Evolutionary conservation across 2,329 filamentous ascomycete species (phyloP), one percentile per base, ranked within the genome.

Genomic region (Cladosporium oxysporum): DNA sequence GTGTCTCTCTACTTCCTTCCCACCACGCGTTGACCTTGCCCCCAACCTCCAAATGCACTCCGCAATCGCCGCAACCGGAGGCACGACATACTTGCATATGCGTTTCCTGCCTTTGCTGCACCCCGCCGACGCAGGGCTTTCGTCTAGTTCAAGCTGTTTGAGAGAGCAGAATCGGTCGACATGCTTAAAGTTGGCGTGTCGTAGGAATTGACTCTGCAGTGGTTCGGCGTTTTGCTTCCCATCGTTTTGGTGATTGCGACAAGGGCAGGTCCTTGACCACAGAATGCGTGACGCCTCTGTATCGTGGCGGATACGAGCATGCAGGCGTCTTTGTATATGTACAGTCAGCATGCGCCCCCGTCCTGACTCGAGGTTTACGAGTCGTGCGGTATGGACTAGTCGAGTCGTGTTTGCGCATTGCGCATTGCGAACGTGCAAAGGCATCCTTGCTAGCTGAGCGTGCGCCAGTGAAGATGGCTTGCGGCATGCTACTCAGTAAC

Each of bases 71-170:
- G 61, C 61, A 57, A 57, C 50, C 61, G 61, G 61, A 16, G 50
- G 61, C 50, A 63, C 50, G 61, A 63, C 61, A 63, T 55, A 63
- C 61, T 44, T 63, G 61, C 61, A 63, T 63, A 49, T 49, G 49
- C 53, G 18, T 50, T 35, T 28, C 31, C 21, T 26, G 41, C 23
- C 33, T 49, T 26, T 33, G 7, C 59, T 62, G 59, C 31, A 62
- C 59, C 28, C 59, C 59, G 59, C 59, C 23, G 50, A 63, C 61
- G 61, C 61, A 63, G 61, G 61, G 61, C 50, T 52, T 16, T 31
- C n/a, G 29, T 31, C 52, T 33, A 55, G 52, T 33, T 23, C 12
- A 23, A 47, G 37, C 47, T 47, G 57, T 59, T 59, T 61, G 35
- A 18, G 60, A 35, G 49, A n/a, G 29, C 18, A 29, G 52, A 57